Evolutionary conservation across 441 rosid genomes (phyloP).

Genomic region (Raphanus hybrid): DNA sequence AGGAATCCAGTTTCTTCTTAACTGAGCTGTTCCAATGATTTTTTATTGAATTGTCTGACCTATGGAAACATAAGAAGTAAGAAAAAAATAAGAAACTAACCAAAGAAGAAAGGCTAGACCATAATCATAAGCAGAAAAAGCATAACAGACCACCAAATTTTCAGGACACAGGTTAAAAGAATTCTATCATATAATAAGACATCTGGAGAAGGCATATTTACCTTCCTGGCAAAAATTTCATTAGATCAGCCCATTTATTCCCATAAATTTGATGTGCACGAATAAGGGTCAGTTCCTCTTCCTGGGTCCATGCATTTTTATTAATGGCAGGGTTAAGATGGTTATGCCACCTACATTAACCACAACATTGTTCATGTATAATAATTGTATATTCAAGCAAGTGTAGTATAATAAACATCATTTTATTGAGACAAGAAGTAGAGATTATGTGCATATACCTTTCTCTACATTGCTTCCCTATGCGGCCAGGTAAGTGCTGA

Average conservation of each 20-base stretch:
- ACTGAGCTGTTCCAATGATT: constrained; percentile 99
- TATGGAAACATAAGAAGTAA: no score
- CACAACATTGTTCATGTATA: no score
- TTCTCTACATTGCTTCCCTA: constrained; percentile 99
- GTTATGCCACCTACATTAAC: constrained; percentile 68
- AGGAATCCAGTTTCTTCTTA: constrained; percentile 95
- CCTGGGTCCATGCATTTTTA: constrained; percentile 98
- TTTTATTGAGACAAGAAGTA: constrained; percentile 5
- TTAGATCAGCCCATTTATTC: constrained; percentile 98
- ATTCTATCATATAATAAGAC: background rate
- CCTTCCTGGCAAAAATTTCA: constrained; percentile 99
- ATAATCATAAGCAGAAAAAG: constrained; percentile 12
- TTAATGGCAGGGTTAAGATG: constrained; percentile 97
- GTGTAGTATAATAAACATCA: background rate
- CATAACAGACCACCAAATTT: constrained; percentile 13
- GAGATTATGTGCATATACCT: constrained; percentile 59
- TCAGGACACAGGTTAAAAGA: constrained; percentile 14
- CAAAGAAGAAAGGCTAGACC: background rate
- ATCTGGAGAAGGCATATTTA: constrained; percentile 37
- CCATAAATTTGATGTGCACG: constrained; percentile 97
- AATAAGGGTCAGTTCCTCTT: constrained; percentile 94
- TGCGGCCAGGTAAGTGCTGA: constrained; percentile 96
- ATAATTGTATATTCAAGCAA: constrained; percentile 1
- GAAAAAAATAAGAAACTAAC: no score
- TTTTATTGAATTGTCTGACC: constrained; percentile 69